Conservation (phyloP, 306 rosid genomes). For the Cicer chorassanicum region DNA sequence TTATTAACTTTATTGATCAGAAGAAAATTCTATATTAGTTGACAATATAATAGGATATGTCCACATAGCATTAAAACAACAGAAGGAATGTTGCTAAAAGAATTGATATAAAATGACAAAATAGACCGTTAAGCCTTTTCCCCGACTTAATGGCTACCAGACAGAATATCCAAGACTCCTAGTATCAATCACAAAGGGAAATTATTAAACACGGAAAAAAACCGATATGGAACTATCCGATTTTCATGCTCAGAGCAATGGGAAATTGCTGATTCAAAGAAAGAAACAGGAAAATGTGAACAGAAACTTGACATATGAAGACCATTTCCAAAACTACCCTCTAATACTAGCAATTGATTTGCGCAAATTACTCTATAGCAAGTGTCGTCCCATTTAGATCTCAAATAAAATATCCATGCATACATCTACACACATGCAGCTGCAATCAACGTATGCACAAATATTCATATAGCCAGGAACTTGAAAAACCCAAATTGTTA, state of each 20-base stretch:
- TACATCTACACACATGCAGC: not conserved
- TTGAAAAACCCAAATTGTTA: not conserved
- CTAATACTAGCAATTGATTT: not conserved
- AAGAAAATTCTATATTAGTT: too few relatives aligned
- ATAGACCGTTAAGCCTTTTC: not conserved
- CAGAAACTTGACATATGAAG: conserved; percentile 4
- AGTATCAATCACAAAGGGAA: conserved; percentile 18
- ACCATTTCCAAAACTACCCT: not conserved
- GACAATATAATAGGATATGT: not conserved
- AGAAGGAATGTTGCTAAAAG: not conserved
- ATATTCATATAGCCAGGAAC: not conserved
- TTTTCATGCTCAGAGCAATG: conserved; percentile 3
- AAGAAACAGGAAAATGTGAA: not conserved
- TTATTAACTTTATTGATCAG: too few relatives aligned
- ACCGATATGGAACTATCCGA: conserved; percentile 1
- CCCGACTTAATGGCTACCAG: conserved; percentile 15
- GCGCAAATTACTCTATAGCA: not conserved
- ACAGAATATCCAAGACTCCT: conserved; percentile 6
- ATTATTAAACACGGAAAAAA: not conserved
- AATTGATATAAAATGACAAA: conserved; percentile 8
- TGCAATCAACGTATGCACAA: conserved; percentile 7
- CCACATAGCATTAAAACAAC: conserved; percentile 1
- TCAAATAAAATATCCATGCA: conserved; percentile 25
- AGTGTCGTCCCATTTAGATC: not conserved
- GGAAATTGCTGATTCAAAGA: not conserved